Evolutionary conservation across 2,329 filamentous ascomycete species (phyloP).

Genomic region (Penicillium sp.): DNA sequence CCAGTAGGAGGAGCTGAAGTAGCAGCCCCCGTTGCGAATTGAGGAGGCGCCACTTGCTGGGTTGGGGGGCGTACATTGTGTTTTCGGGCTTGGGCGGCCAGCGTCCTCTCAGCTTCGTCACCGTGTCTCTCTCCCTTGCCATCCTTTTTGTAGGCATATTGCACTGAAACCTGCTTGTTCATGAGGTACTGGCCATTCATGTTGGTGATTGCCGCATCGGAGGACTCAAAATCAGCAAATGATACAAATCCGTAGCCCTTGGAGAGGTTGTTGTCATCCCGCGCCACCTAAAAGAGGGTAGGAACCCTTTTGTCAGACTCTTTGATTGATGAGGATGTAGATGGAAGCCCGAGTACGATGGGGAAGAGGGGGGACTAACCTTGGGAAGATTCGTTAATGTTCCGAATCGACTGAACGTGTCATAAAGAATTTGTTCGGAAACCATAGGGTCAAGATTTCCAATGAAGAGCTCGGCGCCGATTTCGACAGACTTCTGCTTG

Average conservation of each 20-base stretch:
- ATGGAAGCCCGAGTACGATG: no score
- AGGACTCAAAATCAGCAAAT: conserved; percentile 87
- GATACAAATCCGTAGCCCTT: conserved; percentile 97
- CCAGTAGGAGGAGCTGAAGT: conserved; percentile 13
- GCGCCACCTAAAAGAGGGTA: conserved; percentile 51
- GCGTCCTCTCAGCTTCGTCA: conserved; percentile 83
- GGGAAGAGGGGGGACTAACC: conserved; percentile 46
- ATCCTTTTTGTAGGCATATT: conserved; percentile 99
- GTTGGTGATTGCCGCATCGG: conserved; percentile 81
- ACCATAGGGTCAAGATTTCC: conserved; percentile 93
- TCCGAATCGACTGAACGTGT: conserved; percentile 90
- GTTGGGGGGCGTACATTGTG: conserved; percentile 83
- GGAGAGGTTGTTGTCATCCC: conserved; percentile 79
- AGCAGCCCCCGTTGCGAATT: conserved; percentile 51
- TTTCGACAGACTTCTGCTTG: conserved; percentile 87
- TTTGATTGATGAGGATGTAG: background rate
- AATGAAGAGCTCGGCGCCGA: conserved; percentile 94
- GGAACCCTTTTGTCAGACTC: conserved; percentile 19
- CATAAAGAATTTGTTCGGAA: conserved; percentile 91
- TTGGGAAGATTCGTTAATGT: conserved; percentile 78
- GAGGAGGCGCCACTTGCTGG: conserved; percentile 63
- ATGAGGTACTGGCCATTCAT: conserved; percentile 96
- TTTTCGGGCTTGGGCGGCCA: conserved; percentile 87
- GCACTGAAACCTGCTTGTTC: conserved; percentile 92
- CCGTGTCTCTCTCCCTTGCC: conserved; percentile 95